Conservation (phyloP, 75 land plant genomes). For the Larix kaempferi region DNA sequence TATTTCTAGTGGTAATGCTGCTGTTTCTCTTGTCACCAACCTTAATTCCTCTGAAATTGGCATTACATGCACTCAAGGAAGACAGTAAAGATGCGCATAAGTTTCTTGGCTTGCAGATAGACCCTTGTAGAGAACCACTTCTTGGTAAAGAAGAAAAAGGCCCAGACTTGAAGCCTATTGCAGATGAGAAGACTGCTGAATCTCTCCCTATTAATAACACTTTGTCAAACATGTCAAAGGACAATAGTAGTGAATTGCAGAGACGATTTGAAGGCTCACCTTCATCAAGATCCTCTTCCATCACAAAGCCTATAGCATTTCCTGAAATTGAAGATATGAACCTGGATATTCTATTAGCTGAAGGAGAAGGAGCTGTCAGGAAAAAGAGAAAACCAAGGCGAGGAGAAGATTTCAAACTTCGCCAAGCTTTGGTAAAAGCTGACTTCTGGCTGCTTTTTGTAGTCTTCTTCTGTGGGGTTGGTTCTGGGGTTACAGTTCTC, state of each 20-base stretch:
- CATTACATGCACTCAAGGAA: background rate
- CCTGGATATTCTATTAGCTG: slow-evolving; percentile 23
- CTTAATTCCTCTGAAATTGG: slow-evolving; percentile 12
- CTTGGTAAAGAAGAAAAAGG: background rate
- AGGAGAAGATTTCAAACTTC: slow-evolving; percentile 45
- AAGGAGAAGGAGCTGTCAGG: slow-evolving; percentile 36
- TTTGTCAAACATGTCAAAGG: background rate
- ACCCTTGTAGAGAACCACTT: background rate
- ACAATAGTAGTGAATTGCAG: slow-evolving; percentile 1
- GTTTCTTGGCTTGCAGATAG: background rate
- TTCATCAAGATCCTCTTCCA: background rate
- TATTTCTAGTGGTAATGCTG: slow-evolving; percentile 19
- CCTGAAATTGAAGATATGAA: slow-evolving; percentile 25
- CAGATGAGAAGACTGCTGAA: background rate
- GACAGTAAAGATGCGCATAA: background rate
- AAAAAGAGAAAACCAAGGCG: slow-evolving; percentile 34
- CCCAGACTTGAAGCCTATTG: background rate
- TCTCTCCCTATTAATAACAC: background rate
- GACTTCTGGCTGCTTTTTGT: slow-evolving; percentile 54
- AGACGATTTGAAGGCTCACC: background rate
- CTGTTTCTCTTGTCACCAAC: slow-evolving; percentile 25
- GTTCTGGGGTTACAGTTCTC: slow-evolving; percentile 38
- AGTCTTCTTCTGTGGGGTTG: slow-evolving; percentile 50
- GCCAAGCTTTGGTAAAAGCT: slow-evolving; percentile 40
- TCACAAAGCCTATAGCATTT: background rate